phyloP scores from a whole-genome alignment of 2,329 filamentous ascomycete species.

The Polychaeton citri region DNA sequence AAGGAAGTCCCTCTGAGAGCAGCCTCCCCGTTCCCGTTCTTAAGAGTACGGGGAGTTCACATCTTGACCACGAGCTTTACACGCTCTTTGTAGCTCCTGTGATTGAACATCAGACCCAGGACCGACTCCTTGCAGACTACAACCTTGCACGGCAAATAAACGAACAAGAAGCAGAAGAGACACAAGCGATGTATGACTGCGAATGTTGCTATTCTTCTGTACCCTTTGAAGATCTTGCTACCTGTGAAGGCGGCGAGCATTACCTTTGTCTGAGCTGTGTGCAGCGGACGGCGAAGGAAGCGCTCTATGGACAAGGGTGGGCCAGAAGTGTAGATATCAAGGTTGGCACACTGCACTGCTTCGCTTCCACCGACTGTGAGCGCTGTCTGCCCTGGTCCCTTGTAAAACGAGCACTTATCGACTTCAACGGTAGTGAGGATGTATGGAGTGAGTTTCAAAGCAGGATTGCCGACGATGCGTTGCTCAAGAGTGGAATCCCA shows the following conservation, averaged over 20 bases:
- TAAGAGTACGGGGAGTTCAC: slow-evolving; percentile 49
- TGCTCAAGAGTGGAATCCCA: slow-evolving; percentile 60
- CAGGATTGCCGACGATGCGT: slow-evolving; percentile 60
- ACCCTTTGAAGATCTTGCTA: slow-evolving; percentile 60
- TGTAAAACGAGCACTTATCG: slow-evolving; percentile 58
- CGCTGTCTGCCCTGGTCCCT: slow-evolving; percentile 60
- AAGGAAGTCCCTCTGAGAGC: slow-evolving; percentile 40
- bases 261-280: slow-evolving; percentile 74
- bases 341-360: slow-evolving; percentile 63
- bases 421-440: slow-evolving; percentile 56
- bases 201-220: slow-evolving; percentile 63
- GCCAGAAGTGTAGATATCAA: slow-evolving; percentile 61
- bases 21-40: slow-evolving; percentile 48
- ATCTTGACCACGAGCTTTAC: slow-evolving; percentile 38
- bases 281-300: slow-evolving; percentile 67
- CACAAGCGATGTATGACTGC: slow-evolving; percentile 49
- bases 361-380: slow-evolving; percentile 62
- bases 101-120: slow-evolving; percentile 24
- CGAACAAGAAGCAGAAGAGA: slow-evolving; percentile 34
- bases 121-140: slow-evolving; percentile 27
- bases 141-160: slow-evolving; percentile 32
- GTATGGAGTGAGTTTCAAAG: slow-evolving; percentile 64
- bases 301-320: slow-evolving; percentile 89
- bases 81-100: slow-evolving; percentile 30
- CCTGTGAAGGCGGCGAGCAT: slow-evolving; percentile 57